phyloP scores from a whole-genome alignment of 306 rosid species.

The Cicer judaicum region DNA sequence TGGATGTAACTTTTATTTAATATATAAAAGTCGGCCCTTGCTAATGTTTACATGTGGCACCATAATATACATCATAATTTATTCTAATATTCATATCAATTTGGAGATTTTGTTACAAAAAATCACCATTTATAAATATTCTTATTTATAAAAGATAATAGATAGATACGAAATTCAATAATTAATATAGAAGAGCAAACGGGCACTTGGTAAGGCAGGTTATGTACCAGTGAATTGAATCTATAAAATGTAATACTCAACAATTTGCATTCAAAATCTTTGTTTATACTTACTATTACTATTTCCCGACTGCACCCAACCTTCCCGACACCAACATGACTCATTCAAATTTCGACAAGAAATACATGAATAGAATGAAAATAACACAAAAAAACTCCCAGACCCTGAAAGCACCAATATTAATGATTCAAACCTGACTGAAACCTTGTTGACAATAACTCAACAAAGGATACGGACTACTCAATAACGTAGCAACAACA shows the following conservation, averaged over 20 bases:
- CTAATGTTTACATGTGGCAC: too few species aligned
- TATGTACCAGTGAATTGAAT: constrained; percentile 23
- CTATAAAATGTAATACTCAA: constrained; percentile 30
- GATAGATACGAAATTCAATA: too few species aligned
- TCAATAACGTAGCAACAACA: constrained; percentile 49
- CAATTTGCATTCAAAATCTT: constrained; percentile 44
- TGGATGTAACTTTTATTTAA: too few species aligned
- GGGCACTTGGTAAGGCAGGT: too few species aligned
- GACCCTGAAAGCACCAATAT: constrained; percentile 51
- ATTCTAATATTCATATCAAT: too few species aligned
- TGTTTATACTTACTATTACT: constrained; percentile 17
- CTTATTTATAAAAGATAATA: too few species aligned
- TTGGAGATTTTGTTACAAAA: too few species aligned
- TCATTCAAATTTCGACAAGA: constrained; percentile 34
- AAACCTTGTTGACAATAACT: constrained; percentile 50
- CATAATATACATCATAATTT: too few species aligned
- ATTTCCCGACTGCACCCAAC: constrained; percentile 34
- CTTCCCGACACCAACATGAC: constrained; percentile 28
- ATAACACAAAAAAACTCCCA: constrained; percentile 38
- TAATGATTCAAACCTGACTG: constrained; percentile 54
- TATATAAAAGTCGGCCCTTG: too few species aligned
- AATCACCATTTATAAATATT: too few species aligned
- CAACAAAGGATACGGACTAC: constrained; percentile 39
- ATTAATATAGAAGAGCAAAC: too few species aligned
- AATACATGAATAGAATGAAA: constrained; percentile 40